Evolutionary conservation across 2,329 filamentous ascomycete genomes (phyloP).

Genomic region (Claviceps sp.): DNA sequence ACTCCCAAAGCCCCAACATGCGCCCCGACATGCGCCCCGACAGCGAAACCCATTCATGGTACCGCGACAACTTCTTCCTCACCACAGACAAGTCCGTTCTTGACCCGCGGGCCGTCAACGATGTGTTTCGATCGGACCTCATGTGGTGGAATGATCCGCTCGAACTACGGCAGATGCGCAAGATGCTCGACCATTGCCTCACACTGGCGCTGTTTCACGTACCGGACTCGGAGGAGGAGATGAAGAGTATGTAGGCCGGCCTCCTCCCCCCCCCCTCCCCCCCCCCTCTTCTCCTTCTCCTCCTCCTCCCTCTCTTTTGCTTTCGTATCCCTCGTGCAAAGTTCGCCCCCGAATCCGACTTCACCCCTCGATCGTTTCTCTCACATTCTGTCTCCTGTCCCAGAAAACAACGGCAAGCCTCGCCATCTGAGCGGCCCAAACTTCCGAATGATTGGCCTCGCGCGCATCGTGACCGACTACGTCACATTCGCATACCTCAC

Average conservation of each 20-base stretch:
- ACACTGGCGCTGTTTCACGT: constrained; percentile 44
- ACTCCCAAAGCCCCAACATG: constrained; percentile 9
- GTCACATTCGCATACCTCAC: constrained; percentile 54
- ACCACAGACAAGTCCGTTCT: constrained; percentile 46
- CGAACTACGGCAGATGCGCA: constrained; percentile 32
- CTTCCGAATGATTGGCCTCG: constrained; percentile 26
- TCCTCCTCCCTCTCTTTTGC: background rate
- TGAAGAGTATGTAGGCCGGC: constrained; percentile 20
- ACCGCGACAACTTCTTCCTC: constrained; percentile 41
- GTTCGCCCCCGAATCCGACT: background rate
- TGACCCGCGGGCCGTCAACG: constrained; percentile 39
- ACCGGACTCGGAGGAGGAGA: constrained; percentile 23
- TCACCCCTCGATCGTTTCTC: background rate
- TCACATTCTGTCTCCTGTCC: background rate
- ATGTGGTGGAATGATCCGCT: constrained; percentile 48
- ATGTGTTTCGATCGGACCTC: constrained; percentile 40
- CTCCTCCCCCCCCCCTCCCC: background rate
- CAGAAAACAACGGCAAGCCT: constrained; percentile 19
- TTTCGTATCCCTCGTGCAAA: background rate
- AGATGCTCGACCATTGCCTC: constrained; percentile 43
- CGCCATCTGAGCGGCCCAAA: constrained; percentile 17
- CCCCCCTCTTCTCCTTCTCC: background rate
- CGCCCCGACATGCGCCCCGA: constrained; percentile 16
- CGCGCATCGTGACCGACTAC: constrained; percentile 54
- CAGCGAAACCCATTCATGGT: constrained; percentile 30